Percentiles rank a stretch among this genome's conserved stretches.
These are phyloP conservation scores for Exophiala oligosperma DNA, from an alignment of 2,329 filamentous ascomycete genomes.

Conservation along the genomic window DNA sequence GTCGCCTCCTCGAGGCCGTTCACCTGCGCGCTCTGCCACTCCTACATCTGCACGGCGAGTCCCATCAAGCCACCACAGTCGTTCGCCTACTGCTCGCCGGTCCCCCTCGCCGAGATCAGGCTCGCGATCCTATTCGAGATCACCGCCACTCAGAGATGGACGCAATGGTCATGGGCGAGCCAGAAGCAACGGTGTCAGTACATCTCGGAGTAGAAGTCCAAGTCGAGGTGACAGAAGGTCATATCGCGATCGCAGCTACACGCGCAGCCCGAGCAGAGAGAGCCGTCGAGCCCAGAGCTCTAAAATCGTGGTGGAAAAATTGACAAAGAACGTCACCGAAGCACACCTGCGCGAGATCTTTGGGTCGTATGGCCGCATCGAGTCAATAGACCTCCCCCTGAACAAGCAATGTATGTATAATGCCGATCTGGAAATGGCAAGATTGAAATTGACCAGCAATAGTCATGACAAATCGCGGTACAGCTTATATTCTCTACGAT, in stretches of 20 bases:
- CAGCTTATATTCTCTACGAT: constrained; percentile 85
- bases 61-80: constrained; percentile 22
- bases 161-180: constrained; percentile 31
- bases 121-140: constrained; percentile 32
- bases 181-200: constrained; percentile 27
- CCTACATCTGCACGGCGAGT: constrained; percentile 22
- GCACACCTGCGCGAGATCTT: constrained; percentile 90
- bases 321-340: constrained; percentile 93
- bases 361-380: constrained; percentile 79
- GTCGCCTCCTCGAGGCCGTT: constrained; percentile 28
- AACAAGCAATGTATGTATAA: constrained; percentile 72
- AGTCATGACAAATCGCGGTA: constrained; percentile 90
- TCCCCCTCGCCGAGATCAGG: constrained; percentile 38
- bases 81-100: constrained; percentile 33
- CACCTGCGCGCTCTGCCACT: constrained; percentile 27
- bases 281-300: constrained; percentile 35
- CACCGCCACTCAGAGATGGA: constrained; percentile 26
- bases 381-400: constrained; percentile 85
- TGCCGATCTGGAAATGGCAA: neutral
- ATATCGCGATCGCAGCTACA: constrained; percentile 41
- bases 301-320: constrained; percentile 91
- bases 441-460: constrained; percentile 17
- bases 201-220: constrained; percentile 40
- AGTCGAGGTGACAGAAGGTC: constrained; percentile 39
- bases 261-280: constrained; percentile 35